These are phyloP conservation scores for Raffaelea arxii DNA, from an alignment of 2,329 filamentous ascomycete genomes.

Conservation along the genomic window DNA sequence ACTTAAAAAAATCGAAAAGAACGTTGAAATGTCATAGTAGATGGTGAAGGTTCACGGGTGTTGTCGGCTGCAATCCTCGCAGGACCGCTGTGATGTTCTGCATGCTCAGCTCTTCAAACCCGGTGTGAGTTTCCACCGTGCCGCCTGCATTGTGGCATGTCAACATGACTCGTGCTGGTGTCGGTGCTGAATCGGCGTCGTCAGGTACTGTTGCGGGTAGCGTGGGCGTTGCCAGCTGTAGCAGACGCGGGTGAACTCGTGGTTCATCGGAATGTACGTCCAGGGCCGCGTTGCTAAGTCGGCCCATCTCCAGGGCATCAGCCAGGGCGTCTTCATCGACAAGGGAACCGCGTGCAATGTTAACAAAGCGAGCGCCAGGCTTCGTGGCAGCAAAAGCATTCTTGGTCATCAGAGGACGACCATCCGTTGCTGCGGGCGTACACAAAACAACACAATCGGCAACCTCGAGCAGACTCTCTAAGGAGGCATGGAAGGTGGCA, in stretches of 20 bases:
- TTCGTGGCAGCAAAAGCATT: conserved; percentile 41
- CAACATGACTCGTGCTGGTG: conserved; percentile 33
- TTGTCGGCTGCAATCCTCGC: conserved; percentile 38
- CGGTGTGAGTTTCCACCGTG: conserved; percentile 55
- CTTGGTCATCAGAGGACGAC: conserved; percentile 36
- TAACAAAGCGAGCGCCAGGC: conserved; percentile 49
- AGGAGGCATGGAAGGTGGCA: conserved; percentile 39
- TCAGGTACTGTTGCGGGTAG: conserved; percentile 5
- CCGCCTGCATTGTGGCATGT: conserved; percentile 61
- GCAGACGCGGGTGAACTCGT: conserved; percentile 35
- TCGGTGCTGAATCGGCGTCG: neutral
- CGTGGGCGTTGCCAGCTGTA: conserved; percentile 23
- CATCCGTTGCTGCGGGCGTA: conserved; percentile 40
- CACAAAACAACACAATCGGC: conserved; percentile 55
- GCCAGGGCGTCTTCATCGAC: conserved; percentile 57
- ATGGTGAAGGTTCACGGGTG: conserved; percentile 55
- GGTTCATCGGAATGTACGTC: conserved; percentile 58
- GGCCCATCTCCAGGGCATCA: conserved; percentile 43
- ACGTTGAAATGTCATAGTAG: no score
- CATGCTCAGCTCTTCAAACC: conserved; percentile 58
- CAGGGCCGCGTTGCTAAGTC: conserved; percentile 43
- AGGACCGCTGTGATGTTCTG: conserved; percentile 55
- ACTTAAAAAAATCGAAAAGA: neutral
- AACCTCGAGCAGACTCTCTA: conserved; percentile 40
- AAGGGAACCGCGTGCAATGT: conserved; percentile 54